Evolutionary conservation across 2,329 filamentous ascomycete species (phyloP).

Genomic region (Capronia americana): DNA sequence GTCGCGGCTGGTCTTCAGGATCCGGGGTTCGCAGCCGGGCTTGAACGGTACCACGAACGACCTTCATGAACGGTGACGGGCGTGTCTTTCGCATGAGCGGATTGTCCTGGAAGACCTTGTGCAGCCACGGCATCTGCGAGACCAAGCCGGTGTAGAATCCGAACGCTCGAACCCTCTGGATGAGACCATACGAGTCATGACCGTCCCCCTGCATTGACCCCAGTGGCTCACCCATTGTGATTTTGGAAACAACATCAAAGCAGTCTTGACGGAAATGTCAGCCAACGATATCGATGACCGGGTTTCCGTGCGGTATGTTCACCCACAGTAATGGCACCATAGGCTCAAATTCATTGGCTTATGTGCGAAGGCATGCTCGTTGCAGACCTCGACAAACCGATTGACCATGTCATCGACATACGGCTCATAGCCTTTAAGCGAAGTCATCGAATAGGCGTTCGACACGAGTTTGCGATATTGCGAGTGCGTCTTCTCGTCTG

Average conservation of each 20-base stretch:
- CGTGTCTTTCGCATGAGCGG: conserved; percentile 19
- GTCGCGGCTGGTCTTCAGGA: conserved; percentile 14
- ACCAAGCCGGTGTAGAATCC: conserved; percentile 20
- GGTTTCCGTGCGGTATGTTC: conserved; percentile 44
- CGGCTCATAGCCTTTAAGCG: conserved; percentile 59
- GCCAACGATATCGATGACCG: neutral
- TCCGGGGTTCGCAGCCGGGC: conserved; percentile 17
- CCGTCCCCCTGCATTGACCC: conserved; percentile 40
- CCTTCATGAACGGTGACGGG: conserved; percentile 20
- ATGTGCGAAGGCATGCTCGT: conserved; percentile 41
- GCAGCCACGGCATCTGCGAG: conserved; percentile 28
- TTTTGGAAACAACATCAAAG: conserved; percentile 45
- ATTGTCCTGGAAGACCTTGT: conserved; percentile 24
- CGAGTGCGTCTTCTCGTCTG: conserved; percentile 75
- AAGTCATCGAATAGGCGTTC: conserved; percentile 62
- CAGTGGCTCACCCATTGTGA: conserved; percentile 44
- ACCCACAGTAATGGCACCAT: conserved; percentile 38
- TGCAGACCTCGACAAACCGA: conserved; percentile 57
- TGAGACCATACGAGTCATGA: conserved; percentile 18
- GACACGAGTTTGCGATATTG: conserved; percentile 76
- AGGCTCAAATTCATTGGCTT: conserved; percentile 22
- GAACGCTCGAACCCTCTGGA: conserved; percentile 16
- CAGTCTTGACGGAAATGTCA: conserved; percentile 22
- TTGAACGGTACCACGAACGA: conserved; percentile 10
- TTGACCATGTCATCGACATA: conserved; percentile 77